Base-by-base conservation (phyloP, 768 basidiomycete species). In the Tulasnella sp. region DNA sequence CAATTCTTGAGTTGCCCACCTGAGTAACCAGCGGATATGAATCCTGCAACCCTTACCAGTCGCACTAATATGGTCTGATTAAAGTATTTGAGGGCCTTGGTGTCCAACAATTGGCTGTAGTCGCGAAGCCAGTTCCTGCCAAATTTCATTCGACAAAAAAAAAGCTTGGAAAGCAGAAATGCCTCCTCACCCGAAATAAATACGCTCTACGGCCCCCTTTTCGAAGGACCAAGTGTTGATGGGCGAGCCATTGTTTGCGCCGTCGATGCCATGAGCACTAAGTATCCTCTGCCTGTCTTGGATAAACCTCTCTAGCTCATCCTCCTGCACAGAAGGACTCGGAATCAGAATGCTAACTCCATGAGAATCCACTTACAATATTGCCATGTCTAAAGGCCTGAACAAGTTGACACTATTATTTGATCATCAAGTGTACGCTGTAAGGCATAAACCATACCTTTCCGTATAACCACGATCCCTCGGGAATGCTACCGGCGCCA, bases 81-180 rank as follows among this genome's bases (percentile, higher is more conserved):
- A 10, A 51, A 41, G n/a, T 41, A 27, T 8, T 28, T 42, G 19
- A 51, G 24, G 19, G 49, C 37, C 28, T 24, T 27, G 2, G 49
- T 51, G 20, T 51, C 49, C 13, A 41, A 28, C n/a, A 51, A n/a
- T 19, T 51, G 49, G 24, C 49, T 51, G n/a, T 51, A 51, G 37
- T 51, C 49, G 24, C 49, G 37, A n/a, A 51, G 49, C 49, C 49
- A 51, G 24, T 51, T 51, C 25, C 49, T 51, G 19, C 9, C 19
- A 13, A 8, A 16, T 33, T 22, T 22, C 16, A 25, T 51, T 33
- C 40, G 49, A 22, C 25, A 5, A 9, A n/a, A n/a, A 22, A 20
- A 12, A 9, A 6, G 24, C 1, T 20, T 32, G 20, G 12, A n/a
- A 25, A 28, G 15, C 4, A 3, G 24, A 15, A 8, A 4, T 7